These are phyloP conservation scores for Solanum sejunctum DNA, from an alignment of 257 asterid genomes.

Conservation along the genomic window DNA sequence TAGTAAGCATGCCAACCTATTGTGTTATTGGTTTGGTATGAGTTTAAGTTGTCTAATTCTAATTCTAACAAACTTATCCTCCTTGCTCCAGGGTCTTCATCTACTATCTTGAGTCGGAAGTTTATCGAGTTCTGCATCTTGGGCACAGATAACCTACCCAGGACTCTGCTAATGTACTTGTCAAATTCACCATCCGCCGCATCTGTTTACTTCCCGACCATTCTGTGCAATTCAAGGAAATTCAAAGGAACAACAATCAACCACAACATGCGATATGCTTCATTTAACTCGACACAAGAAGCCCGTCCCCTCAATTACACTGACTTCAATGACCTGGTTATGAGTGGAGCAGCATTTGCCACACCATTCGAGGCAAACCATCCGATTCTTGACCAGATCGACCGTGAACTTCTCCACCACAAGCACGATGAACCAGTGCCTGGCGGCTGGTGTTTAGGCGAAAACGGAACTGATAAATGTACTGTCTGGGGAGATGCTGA, in stretches of 20 bases:
- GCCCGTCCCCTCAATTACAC: slow-evolving; percentile 38
- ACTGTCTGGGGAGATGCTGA: slow-evolving; percentile 75
- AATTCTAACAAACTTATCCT: neutral
- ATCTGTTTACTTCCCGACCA: slow-evolving; percentile 73
- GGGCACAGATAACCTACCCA: slow-evolving; percentile 75
- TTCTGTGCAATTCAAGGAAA: slow-evolving; percentile 59
- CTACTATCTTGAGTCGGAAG: slow-evolving; percentile 56
- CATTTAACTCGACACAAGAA: slow-evolving; percentile 29
- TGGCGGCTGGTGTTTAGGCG: slow-evolving; percentile 95
- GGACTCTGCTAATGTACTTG: slow-evolving; percentile 80
- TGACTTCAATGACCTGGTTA: slow-evolving; percentile 34
- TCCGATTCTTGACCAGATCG: slow-evolving; percentile 61
- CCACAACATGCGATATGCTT: slow-evolving; percentile 42
- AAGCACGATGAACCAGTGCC: slow-evolving; percentile 39
- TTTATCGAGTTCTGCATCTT: slow-evolving; percentile 65
- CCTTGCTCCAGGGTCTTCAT: slow-evolving; percentile 52
- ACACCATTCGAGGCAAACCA: slow-evolving; percentile 37
- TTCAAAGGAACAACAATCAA: slow-evolving; percentile 65
- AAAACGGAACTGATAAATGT: slow-evolving; percentile 28
- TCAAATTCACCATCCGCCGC: slow-evolving; percentile 65
- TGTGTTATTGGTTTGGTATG: neutral
- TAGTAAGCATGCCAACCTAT: neutral
- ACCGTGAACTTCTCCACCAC: slow-evolving; percentile 37
- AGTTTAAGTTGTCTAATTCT: neutral
- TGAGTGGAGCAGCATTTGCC: slow-evolving; percentile 79